Evolutionary conservation across 169 alveolate species (phyloP).

Genomic region (Plasmodium ovale): DNA sequence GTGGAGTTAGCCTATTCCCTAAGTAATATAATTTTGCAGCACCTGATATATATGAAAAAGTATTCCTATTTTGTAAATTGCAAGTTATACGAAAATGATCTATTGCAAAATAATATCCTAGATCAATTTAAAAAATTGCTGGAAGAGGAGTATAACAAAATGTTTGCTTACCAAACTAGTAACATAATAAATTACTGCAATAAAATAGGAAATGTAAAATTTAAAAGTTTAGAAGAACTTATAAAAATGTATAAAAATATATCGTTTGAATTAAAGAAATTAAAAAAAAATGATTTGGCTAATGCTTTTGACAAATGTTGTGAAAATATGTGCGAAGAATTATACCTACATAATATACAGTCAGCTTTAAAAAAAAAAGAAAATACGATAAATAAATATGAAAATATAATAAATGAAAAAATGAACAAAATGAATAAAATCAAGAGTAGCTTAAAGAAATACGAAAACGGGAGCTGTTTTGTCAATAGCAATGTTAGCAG

Average conservation of each 20-base stretch:
- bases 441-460: constrained; percentile 30
- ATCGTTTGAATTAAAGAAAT: constrained; percentile 41
- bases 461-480: too few species aligned
- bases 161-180: constrained; percentile 76
- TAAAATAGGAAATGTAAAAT: constrained; percentile 50
- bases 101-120: constrained; percentile 57
- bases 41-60: constrained; percentile 44
- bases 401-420: constrained; percentile 53
- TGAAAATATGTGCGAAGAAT: constrained; percentile 76
- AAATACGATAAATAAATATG: constrained; percentile 37
- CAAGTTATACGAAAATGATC: constrained; percentile 55
- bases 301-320: constrained; percentile 74
- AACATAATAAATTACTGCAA: constrained; percentile 53
- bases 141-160: constrained; percentile 67
- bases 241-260: constrained; percentile 72
- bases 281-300: constrained; percentile 53
- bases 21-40: constrained; percentile 61
- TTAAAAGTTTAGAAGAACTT: constrained; percentile 49
- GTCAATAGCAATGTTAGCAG: background rate
- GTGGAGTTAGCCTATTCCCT: constrained; percentile 57
- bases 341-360: constrained; percentile 62
- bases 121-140: constrained; percentile 46
- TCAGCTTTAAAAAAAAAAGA: constrained; percentile 54
- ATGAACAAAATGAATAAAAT: constrained; percentile 29
- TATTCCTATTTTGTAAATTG: constrained; percentile 45